These are phyloP conservation scores for Grigorovia humatica DNA, from an alignment of 805 yeast genomes.

Conservation along the genomic window DNA sequence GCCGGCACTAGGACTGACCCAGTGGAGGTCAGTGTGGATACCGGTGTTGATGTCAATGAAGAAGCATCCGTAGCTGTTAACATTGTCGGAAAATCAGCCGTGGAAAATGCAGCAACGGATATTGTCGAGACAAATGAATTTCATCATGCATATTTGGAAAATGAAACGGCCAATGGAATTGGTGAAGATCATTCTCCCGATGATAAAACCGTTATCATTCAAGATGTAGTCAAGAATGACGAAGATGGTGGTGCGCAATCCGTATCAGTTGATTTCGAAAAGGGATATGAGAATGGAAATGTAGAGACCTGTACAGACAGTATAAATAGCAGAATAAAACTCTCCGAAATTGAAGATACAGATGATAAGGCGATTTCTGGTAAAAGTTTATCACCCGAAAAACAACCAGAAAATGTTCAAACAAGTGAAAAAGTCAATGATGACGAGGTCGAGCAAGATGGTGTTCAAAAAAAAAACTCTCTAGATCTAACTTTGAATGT, in stretches of 20 bases:
- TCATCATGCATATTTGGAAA: neutral
- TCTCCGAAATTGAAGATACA: neutral
- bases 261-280: neutral
- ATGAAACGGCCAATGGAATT: neutral
- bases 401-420: neutral
- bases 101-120: neutral
- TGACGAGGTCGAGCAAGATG: neutral
- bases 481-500: neutral
- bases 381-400: neutral
- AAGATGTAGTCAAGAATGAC: neutral
- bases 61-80: constrained; percentile 1
- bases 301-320: neutral
- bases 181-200: neutral
- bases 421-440: neutral
- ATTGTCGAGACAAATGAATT: too few species aligned
- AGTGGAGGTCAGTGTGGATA: neutral
- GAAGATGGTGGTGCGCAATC: neutral
- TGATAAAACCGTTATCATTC: neutral
- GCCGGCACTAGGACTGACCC: neutral
- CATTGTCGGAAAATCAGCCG: constrained; percentile 4
- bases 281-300: neutral
- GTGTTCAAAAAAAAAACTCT: neutral
- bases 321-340: neutral
- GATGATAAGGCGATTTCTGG: neutral
- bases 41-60: neutral